Percentiles rank a stretch among this genome's conserved stretches.
Evolutionary conservation across 78 protist species (phyloP).

Genomic region (Dictyostelium firmibasis): DNA sequence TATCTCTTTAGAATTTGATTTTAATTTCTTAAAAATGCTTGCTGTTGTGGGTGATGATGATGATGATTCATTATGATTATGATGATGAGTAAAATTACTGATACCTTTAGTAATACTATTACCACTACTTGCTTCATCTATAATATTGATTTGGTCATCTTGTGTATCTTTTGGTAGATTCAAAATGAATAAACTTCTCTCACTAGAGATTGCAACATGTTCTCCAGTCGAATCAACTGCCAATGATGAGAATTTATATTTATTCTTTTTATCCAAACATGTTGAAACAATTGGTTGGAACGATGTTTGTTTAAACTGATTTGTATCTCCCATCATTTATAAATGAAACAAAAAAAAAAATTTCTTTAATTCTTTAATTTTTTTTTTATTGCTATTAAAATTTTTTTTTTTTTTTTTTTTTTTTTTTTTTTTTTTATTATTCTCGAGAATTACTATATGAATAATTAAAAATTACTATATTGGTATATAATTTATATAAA

Average conservation of each 20-base stretch:
- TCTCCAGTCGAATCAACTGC: background rate
- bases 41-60: background rate
- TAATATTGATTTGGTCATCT: background rate
- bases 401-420: too few species aligned
- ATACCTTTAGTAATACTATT: background rate
- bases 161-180: background rate
- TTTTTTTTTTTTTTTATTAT: too few species aligned
- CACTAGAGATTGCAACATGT: constrained; percentile 11
- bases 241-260: constrained; percentile 7
- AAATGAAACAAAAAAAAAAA: background rate
- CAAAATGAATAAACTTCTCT: background rate
- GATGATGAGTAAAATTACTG: background rate
- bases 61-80: background rate
- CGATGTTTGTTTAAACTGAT: background rate
- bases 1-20: background rate
- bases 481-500: too few species aligned
- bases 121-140: background rate
- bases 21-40: background rate
- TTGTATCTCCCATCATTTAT: background rate
- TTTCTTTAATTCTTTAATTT: too few species aligned
- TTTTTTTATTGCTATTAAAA: too few species aligned
- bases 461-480: too few species aligned
- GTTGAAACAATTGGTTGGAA: background rate
- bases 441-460: background rate
- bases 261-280: constrained; percentile 22